These are phyloP conservation scores for Miscanthus lutarioriparius DNA, from an alignment of 176 grass and related monocot species.

Conservation along the genomic window DNA sequence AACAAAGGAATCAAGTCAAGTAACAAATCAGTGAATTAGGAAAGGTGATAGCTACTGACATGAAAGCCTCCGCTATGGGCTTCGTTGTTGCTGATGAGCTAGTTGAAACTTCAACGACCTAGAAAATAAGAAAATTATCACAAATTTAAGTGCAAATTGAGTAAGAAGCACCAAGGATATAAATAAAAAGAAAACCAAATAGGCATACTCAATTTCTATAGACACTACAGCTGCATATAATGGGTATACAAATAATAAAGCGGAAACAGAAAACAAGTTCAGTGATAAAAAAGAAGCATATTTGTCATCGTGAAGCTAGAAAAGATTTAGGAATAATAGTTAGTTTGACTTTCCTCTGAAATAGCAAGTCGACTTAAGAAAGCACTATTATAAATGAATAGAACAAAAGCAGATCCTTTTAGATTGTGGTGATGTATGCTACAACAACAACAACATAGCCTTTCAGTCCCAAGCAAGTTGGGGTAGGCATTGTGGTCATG, in stretches of 20 bases:
- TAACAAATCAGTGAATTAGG: not conserved
- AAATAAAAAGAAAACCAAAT: not conserved
- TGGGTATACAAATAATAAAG: constrained; percentile 18
- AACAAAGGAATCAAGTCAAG: not conserved
- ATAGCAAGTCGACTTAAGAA: not conserved
- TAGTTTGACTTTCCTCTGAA: not conserved
- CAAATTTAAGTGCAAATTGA: not conserved
- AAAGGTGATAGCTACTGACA: constrained; percentile 37
- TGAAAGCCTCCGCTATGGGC: constrained; percentile 59
- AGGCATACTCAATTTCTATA: not conserved
- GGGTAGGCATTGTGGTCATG: not conserved
- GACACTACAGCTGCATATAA: not conserved
- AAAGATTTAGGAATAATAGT: not conserved
- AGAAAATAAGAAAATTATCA: constrained; percentile 37
- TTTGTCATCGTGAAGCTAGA: constrained; percentile 1
- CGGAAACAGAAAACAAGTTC: not conserved
- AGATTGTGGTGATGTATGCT: not conserved
- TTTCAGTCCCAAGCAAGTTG: no score
- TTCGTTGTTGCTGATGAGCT: constrained; percentile 69
- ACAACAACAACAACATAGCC: no score
- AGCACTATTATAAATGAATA: not conserved
- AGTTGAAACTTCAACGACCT: constrained; percentile 88
- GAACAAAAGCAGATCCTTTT: not conserved
- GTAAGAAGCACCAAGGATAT: not conserved
- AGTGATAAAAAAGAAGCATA: not conserved